These are phyloP conservation scores for Bromus sterilis DNA, from an alignment of 176 grass and related monocot species.

Conservation along the genomic window DNA sequence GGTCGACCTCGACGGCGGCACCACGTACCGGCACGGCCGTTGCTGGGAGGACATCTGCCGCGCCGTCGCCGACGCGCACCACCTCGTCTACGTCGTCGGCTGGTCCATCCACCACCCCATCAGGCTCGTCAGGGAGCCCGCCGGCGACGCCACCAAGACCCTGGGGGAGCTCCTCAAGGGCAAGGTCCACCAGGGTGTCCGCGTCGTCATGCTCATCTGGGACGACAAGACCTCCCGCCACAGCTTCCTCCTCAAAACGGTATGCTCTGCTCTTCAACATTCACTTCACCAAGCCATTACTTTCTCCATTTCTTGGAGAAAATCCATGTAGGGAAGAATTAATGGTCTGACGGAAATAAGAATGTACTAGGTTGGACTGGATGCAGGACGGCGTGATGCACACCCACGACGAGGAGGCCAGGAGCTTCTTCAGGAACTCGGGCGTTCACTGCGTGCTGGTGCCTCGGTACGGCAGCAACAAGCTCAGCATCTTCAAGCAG, in stretches of 20 bases:
- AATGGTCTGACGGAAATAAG: conserved; percentile 42
- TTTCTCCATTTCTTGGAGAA: neutral
- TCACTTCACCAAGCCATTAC: neutral
- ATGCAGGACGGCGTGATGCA: conserved; percentile 95
- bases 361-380: conserved; percentile 22
- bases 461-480: conserved; percentile 87
- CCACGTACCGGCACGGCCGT: conserved; percentile 52
- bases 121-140: conserved; percentile 59
- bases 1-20: conserved; percentile 56
- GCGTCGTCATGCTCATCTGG: conserved; percentile 92
- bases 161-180: conserved; percentile 73
- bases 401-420: conserved; percentile 87
- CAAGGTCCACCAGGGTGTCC: conserved; percentile 79
- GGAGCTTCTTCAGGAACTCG: conserved; percentile 82
- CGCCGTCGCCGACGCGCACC: conserved; percentile 77
- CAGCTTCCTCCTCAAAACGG: conserved; percentile 89
- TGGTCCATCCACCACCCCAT: conserved; percentile 87
- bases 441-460: conserved; percentile 77
- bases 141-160: conserved; percentile 26
- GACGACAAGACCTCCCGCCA: conserved; percentile 94
- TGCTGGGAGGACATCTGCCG: conserved; percentile 96
- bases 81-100: conserved; percentile 79
- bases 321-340: neutral
- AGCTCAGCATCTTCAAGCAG: conserved; percentile 99
- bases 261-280: conserved; percentile 27